Percentiles rank a stretch among this genome's conserved stretches.
phyloP scores from a whole-genome alignment of 2,329 filamentous ascomycete genomes.

The Didymosphaeria variabile region DNA sequence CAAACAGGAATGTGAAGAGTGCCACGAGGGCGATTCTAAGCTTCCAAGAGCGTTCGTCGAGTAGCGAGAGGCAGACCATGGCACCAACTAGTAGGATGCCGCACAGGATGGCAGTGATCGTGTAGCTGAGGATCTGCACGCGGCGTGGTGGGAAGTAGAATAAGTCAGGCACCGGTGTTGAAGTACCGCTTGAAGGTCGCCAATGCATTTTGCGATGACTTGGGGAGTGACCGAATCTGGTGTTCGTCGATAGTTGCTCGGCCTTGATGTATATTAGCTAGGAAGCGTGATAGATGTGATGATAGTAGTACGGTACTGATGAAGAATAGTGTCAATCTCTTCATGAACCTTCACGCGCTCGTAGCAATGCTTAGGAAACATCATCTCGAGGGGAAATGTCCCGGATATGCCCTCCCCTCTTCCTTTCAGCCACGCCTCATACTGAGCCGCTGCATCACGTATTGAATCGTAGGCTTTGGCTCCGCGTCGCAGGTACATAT shows the following conservation, averaged over 20 bases:
- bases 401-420: background rate
- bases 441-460: background rate
- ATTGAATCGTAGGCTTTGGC: conserved; percentile 8
- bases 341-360: conserved; percentile 5
- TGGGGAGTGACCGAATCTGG: background rate
- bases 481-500: background rate
- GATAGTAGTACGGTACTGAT: conserved; percentile 12
- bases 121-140: conserved; percentile 15
- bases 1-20: conserved; percentile 14
- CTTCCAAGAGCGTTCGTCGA: conserved; percentile 6
- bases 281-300: background rate
- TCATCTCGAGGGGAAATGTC: background rate
- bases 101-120: conserved; percentile 3
- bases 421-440: background rate
- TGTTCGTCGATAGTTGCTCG: conserved; percentile 8
- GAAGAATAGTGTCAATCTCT: conserved; percentile 4
- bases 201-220: conserved; percentile 7
- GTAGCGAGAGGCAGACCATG: conserved; percentile 7
- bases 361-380: conserved; percentile 3
- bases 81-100: conserved; percentile 13
- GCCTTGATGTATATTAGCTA: background rate
- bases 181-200: background rate
- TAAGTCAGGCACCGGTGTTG: background rate
- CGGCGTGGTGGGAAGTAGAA: conserved; percentile 14
- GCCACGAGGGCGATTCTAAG: conserved; percentile 12